Evolutionary conservation across 768 basidiomycete species (phyloP), one percentile per base, ranked within the genome.

Genomic region (Panellus pusillus): DNA sequence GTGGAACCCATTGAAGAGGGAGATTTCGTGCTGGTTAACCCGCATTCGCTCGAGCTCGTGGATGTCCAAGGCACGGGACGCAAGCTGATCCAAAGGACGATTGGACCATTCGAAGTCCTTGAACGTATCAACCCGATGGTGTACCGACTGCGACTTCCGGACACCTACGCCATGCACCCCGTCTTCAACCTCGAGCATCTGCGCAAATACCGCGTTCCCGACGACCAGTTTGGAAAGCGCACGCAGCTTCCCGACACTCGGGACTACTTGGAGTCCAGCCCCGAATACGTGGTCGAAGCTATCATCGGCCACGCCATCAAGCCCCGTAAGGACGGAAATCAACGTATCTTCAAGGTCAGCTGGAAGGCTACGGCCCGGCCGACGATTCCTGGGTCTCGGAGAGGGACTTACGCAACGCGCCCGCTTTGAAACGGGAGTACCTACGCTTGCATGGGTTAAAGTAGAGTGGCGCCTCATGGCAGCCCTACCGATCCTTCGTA

Each of bases 91-190:
- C n/a, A n/a, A n/a, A n/a, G n/a, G n/a, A n/a, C n/a, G n/a, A n/a
- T n/a, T n/a, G n/a, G n/a, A n/a, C n/a, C n/a, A n/a, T 17, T 67
- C 29, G 63, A 63, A 20, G 61, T 68, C 0, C 13, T 61, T 17
- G 60, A 66, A 39, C 51, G 55, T 18, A 36, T 68, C 12, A 63
- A 58, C 38, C 61, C 62, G 3, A 12, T 51, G 3, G 61, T 62
- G 15, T 66, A 61, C 42, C 47, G 56, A 11, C 43, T 66, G 8
- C 37, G 57, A 2, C 53, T 65, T 11, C 62, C 62, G 0, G 58
- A 59, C 18, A 51, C 38, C 2, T 66, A 65, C 38, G 57, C 57
- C 0, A 63, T n/a, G n/a, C n/a, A n/a, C n/a, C n/a, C n/a, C n/a
- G n/a, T n/a, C n/a, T n/a, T n/a, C n/a, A n/a, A n/a, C 62, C n/a